Base-by-base conservation (phyloP, 2,329 filamentous ascomycete species). In the Fusarium sororula region DNA sequence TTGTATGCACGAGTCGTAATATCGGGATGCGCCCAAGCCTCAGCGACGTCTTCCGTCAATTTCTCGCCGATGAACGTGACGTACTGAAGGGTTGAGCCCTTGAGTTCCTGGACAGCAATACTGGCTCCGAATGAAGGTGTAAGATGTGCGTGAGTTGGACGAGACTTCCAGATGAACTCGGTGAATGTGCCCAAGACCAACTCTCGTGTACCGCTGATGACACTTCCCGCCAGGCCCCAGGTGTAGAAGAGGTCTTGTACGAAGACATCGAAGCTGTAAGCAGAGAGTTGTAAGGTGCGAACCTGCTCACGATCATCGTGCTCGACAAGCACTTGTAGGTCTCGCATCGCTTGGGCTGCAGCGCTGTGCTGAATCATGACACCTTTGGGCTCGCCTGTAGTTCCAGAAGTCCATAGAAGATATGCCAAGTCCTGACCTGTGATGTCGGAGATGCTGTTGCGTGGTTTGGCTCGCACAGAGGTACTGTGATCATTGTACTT, bases 241-340 rank as follows among this genome's bases (percentile, higher is more conserved):
- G 70, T 72, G 13, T 73, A 72, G 7, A 72, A 72, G 0, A 72
- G 39, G 3, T 72, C 70, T 45, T 72, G 70, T 0, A 72, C 69
- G 12, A 72, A 72, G 4, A 72, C 70, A 4, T 72, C 70, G 8
- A 72, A 72, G n/a, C 70, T 72, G 18, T 72, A 73, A 7, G 70
- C 58, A 0, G 69, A 72, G 5, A 72, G 55, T 8, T 72, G 70
- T 0, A 72, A 10, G 0, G 69, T 72, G 1, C 70, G 69, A 1
- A 72, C 70, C 18, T 73, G 70, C 2, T 60, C 69, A 3, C 42
- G 35, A 2, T 69, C 38, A 7, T 72, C 58, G 10, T 73, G 70
- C 5, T 72, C 70, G 1, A 72, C 70, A 5, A 65, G 69, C 4
- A 73, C 41, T 48, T 73, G 70, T 1, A 72, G 44, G 17, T 72